A percentile compares a stretch with the other conserved stretches of the same genome.
phyloP scores from a whole-genome alignment of 78 protist genomes.

The Pigoraptor vietnamica region DNA sequence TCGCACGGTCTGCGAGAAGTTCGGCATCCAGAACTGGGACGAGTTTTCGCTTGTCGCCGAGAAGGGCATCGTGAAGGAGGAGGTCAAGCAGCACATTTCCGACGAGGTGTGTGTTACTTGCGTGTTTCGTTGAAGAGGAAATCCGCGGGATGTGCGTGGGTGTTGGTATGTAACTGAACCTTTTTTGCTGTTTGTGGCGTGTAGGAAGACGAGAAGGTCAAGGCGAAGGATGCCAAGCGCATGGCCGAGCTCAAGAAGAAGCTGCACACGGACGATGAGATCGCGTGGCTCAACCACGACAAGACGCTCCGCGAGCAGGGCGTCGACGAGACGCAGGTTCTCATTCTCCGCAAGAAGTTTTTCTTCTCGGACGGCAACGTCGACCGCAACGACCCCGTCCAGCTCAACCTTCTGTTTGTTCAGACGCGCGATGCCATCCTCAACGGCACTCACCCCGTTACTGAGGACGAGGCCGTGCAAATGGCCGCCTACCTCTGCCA shows the following conservation, averaged over 20 bases:
- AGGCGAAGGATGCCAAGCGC: not conserved
- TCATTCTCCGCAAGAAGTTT: constrained; percentile 71
- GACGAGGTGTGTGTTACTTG: not conserved
- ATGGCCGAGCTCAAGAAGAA: constrained; percentile 19
- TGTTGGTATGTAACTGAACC: not conserved
- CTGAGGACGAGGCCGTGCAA: constrained; percentile 62
- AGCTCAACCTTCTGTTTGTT: constrained; percentile 66
- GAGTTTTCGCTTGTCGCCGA: constrained; percentile 59
- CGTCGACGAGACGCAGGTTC: constrained; percentile 31
- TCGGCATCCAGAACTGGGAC: constrained; percentile 64
- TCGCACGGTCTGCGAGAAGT: constrained; percentile 41
- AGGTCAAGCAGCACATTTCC: constrained; percentile 4
- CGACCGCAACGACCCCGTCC: constrained; percentile 71
- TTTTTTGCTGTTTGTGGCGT: not conserved
- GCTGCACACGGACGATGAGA: constrained; percentile 40
- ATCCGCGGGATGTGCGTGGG: not conserved
- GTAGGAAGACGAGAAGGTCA: not conserved
- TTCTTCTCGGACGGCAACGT: constrained; percentile 75
- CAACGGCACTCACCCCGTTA: constrained; percentile 62
- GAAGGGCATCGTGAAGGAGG: not conserved
- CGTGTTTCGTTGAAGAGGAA: not conserved
- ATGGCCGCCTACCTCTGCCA: constrained; percentile 71
- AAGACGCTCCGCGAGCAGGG: constrained; percentile 72
- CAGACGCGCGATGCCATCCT: constrained; percentile 66
- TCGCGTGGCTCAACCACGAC: constrained; percentile 60